Conservation (phyloP, 1,284 basidiomycete genomes). For the Ceratobasidium theobromae region DNA sequence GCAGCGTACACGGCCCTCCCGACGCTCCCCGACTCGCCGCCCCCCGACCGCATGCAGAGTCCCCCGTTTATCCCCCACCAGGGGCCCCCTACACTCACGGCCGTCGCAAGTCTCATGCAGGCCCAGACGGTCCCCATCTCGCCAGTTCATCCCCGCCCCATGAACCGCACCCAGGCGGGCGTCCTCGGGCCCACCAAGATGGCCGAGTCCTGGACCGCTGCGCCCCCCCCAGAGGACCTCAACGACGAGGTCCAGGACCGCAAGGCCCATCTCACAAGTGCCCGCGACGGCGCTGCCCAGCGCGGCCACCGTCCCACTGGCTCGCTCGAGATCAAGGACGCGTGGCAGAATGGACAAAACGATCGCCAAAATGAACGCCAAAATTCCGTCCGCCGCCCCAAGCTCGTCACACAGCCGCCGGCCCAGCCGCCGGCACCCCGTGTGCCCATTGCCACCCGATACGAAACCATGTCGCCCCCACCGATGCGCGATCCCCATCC, state of each 20-base stretch:
- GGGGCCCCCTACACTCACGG: background rate
- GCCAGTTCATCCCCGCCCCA: constrained; percentile 12
- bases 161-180: background rate
- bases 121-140: constrained; percentile 12
- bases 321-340: constrained; percentile 14
- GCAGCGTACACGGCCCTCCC: constrained; percentile 5
- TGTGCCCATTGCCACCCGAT: constrained; percentile 9
- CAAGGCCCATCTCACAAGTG: background rate
- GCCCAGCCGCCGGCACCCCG: constrained; percentile 1
- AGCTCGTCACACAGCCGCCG: background rate
- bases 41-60: background rate
- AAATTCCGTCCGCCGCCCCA: constrained; percentile 16
- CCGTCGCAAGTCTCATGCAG: constrained; percentile 1
- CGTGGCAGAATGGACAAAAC: background rate
- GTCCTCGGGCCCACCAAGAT: constrained; percentile 25
- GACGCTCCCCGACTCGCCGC: constrained; percentile 13
- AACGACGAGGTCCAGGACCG: constrained; percentile 18
- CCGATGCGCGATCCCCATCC: constrained; percentile 6
- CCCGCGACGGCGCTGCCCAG: constrained; percentile 10
- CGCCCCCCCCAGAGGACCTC: background rate
- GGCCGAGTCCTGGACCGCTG: constrained; percentile 16
- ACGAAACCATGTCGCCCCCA: constrained; percentile 18
- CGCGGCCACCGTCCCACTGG: background rate
- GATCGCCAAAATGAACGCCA: background rate
- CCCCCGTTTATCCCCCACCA: background rate